Percentiles rank a stretch among this genome's conserved stretches.
phyloP scores from a whole-genome alignment of 2,329 filamentous ascomycete genomes.

The Pestalotiopsis sp. region DNA sequence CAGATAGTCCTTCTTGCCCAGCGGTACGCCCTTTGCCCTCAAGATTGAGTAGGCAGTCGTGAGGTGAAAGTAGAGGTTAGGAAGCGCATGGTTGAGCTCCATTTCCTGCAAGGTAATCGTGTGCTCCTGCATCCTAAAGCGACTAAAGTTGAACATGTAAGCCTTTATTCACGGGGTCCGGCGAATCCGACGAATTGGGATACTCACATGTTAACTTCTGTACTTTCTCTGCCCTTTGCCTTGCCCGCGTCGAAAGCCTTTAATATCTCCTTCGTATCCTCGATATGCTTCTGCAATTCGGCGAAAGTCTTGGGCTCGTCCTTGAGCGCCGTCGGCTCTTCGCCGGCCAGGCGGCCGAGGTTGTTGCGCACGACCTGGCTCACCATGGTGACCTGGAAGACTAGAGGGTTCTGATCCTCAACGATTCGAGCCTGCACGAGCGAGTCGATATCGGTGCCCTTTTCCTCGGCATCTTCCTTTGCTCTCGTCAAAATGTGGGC shows the following conservation, averaged over 20 bases:
- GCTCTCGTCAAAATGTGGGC: constrained; percentile 36
- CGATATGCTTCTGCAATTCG: constrained; percentile 35
- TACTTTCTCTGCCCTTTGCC: background rate
- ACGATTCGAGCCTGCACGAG: constrained; percentile 34
- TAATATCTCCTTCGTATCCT: constrained; percentile 29
- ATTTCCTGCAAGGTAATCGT: background rate
- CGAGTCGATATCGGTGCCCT: constrained; percentile 12
- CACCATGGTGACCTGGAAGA: background rate
- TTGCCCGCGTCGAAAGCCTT: background rate
- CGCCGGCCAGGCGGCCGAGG: background rate
- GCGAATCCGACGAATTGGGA: background rate
- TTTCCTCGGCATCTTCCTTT: constrained; percentile 30
- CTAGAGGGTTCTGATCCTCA: constrained; percentile 44
- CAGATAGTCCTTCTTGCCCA: constrained; percentile 61
- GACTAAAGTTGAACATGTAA: background rate
- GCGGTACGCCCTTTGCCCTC: constrained; percentile 58
- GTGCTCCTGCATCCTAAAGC: background rate
- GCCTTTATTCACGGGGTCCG: background rate
- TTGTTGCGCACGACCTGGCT: constrained; percentile 1
- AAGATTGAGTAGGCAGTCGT: constrained; percentile 62
- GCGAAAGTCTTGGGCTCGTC: constrained; percentile 34
- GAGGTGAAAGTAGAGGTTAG: constrained; percentile 58
- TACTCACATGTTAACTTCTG: background rate
- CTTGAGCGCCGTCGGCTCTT: constrained; percentile 11
- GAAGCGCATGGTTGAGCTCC: background rate